Conservation (phyloP, 306 rosid species). For the Rosa lucieae region DNA sequence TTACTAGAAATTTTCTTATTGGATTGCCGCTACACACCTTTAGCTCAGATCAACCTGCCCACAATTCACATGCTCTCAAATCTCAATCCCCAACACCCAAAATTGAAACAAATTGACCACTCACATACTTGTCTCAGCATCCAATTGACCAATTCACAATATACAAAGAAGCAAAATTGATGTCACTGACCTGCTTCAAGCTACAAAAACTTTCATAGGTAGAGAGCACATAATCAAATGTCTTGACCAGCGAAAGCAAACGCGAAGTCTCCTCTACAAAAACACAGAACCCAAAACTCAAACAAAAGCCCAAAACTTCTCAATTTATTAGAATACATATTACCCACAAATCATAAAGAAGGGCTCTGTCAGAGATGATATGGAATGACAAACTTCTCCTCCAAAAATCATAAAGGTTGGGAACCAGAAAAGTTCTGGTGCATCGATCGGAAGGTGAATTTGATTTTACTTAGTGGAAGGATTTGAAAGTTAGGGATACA, state of each 20-base stretch:
- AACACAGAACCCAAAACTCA: constrained; percentile 2
- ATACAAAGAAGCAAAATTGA: not conserved
- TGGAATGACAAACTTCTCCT: no score
- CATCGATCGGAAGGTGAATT: no score
- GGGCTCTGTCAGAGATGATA: no score
- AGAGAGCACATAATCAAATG: constrained; percentile 76
- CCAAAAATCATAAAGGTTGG: no score
- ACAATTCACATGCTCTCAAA: not conserved
- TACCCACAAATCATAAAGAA: no score
- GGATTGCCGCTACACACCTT: constrained; percentile 72
- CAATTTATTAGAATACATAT: not conserved
- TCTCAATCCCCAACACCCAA: not conserved
- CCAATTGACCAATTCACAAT: not conserved
- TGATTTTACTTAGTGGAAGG: no score
- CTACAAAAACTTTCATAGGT: constrained; percentile 88
- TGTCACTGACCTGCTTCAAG: constrained; percentile 65
- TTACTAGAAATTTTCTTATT: constrained; percentile 49
- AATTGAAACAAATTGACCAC: not conserved
- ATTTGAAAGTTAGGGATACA: no score
- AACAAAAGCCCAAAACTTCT: not conserved
- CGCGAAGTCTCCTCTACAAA: constrained; percentile 59
- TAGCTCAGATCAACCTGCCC: constrained; percentile 72
- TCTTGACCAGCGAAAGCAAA: constrained; percentile 65
- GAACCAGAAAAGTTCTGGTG: no score
- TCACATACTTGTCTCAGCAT: not conserved